phyloP scores from a whole-genome alignment of 1,284 basidiomycete genomes.

The Cutaneotrichosporon cutaneum region DNA sequence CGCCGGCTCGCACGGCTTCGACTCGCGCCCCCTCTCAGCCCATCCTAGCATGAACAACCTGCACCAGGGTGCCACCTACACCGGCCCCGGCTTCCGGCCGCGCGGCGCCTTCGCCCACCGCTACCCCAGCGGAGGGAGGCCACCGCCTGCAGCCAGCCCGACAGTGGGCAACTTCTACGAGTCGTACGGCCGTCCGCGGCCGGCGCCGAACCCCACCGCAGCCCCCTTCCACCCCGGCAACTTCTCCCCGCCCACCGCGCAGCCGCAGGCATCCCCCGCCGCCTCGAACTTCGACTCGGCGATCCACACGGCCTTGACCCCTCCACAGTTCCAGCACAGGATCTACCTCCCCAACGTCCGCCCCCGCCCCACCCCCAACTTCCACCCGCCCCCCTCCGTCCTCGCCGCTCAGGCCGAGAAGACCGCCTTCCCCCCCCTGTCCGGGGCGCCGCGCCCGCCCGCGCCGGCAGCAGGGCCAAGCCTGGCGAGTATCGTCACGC shows the following conservation, averaged over 20 bases:
- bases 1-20: neutral
- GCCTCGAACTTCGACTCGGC: conserved; percentile 21
- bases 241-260: conserved; percentile 9
- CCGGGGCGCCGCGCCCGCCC: conserved; percentile 17
- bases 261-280: conserved; percentile 7
- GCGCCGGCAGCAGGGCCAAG: conserved; percentile 36
- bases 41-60: conserved; percentile 13
- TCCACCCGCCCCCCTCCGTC: conserved; percentile 45
- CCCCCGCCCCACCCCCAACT: conserved; percentile 43
- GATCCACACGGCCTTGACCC: conserved; percentile 49
- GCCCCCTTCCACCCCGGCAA: conserved; percentile 41
- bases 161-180: conserved; percentile 10
- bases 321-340: conserved; percentile 51
- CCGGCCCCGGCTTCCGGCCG: conserved; percentile 34
- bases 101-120: conserved; percentile 39
- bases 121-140: conserved; percentile 38
- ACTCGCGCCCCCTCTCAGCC: neutral
- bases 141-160: conserved; percentile 10
- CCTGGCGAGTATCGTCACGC: conserved; percentile 50
- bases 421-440: conserved; percentile 46
- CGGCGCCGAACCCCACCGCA: conserved; percentile 41
- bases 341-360: conserved; percentile 50
- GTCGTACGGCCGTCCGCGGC: conserved; percentile 5
- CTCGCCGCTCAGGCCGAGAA: conserved; percentile 35
- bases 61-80: conserved; percentile 4